Evolutionary conservation across 176 grass and related monocot genomes (phyloP).

Genomic region (Oryza longistaminata): DNA sequence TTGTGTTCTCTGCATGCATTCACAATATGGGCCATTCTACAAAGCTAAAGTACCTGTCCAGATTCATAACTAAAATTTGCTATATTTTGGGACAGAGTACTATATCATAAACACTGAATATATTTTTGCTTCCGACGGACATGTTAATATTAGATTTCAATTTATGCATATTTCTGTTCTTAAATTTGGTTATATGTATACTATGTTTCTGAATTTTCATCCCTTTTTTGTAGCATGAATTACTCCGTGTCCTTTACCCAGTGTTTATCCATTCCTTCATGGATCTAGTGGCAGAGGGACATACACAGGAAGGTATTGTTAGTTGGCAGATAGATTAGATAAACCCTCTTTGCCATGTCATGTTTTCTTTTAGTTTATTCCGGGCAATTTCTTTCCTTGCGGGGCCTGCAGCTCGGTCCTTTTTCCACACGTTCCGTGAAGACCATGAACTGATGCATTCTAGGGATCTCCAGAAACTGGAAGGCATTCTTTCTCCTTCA

Average conservation of each 20-base stretch:
- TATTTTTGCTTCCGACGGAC: not conserved
- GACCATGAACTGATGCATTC: conserved; percentile 92
- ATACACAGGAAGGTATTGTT: conserved; percentile 74
- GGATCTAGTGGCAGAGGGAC: conserved; percentile 88
- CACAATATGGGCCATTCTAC: not conserved
- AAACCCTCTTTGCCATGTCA: conserved; percentile 1
- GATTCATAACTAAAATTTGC: too few relatives aligned
- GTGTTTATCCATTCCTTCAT: conserved; percentile 98
- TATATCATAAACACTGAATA: not conserved
- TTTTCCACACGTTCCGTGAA: conserved; percentile 87
- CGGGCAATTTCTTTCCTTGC: conserved; percentile 2
- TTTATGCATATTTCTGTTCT: conserved; percentile 16
- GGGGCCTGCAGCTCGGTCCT: conserved; percentile 65
- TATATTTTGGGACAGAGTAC: too few relatives aligned
- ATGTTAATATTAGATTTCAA: conserved; percentile 17
- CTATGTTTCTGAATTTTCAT: conserved; percentile 20
- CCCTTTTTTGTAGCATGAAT: conserved; percentile 68
- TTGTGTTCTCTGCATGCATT: not conserved
- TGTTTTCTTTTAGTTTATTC: conserved; percentile 24
- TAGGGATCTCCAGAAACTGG: conserved; percentile 89
- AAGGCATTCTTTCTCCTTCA: conserved; percentile 91
- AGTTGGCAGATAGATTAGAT: conserved; percentile 28
- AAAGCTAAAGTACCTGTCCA: not conserved
- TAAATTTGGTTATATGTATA: conserved; percentile 19
- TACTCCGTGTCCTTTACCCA: conserved; percentile 84